These are phyloP conservation scores for Davidsoniella eucalypti DNA, from an alignment of 2,329 filamentous ascomycete species.

Conservation along the genomic window DNA sequence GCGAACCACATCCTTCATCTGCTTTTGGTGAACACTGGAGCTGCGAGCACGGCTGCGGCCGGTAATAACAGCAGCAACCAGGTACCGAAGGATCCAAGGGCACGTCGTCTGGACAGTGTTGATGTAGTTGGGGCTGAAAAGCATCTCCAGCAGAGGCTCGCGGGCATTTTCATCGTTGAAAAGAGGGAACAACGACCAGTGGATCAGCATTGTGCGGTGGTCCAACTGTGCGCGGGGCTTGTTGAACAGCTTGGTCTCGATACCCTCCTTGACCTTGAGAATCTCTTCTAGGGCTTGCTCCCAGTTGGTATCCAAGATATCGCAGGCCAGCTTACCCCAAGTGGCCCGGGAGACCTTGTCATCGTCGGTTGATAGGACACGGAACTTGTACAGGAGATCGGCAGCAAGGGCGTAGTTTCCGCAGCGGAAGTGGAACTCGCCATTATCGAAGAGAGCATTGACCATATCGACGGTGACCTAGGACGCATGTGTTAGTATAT, in stretches of 20 bases:
- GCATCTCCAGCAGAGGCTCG: slow-evolving; percentile 82
- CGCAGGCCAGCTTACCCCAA: slow-evolving; percentile 93
- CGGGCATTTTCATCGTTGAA: slow-evolving; percentile 93
- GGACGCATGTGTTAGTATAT: not conserved
- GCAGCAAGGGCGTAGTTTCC: slow-evolving; percentile 82
- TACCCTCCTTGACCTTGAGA: slow-evolving; percentile 75
- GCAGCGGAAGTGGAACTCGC: slow-evolving; percentile 95
- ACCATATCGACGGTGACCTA: slow-evolving; percentile 88
- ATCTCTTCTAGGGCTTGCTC: slow-evolving; percentile 83
- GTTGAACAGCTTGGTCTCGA: slow-evolving; percentile 90
- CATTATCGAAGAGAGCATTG: slow-evolving; percentile 86
- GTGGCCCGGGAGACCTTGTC: slow-evolving; percentile 92
- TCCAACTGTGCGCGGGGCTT: slow-evolving; percentile 90
- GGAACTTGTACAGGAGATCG: slow-evolving; percentile 93
- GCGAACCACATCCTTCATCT: slow-evolving; percentile 91
- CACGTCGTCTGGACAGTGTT: slow-evolving; percentile 98
- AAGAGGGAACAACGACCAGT: slow-evolving; percentile 97
- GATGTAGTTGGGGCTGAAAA: slow-evolving; percentile 95
- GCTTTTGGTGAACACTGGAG: slow-evolving; percentile 82
- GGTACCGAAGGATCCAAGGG: slow-evolving; percentile 91
- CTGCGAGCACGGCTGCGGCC: slow-evolving; percentile 71
- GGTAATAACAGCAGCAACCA: slow-evolving; percentile 87
- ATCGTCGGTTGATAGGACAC: slow-evolving; percentile 93
- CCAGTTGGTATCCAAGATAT: slow-evolving; percentile 93
- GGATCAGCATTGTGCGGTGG: slow-evolving; percentile 91